Evolutionary conservation across 2,329 filamentous ascomycete species (phyloP).

Genomic region (Colletotrichum agaves): DNA sequence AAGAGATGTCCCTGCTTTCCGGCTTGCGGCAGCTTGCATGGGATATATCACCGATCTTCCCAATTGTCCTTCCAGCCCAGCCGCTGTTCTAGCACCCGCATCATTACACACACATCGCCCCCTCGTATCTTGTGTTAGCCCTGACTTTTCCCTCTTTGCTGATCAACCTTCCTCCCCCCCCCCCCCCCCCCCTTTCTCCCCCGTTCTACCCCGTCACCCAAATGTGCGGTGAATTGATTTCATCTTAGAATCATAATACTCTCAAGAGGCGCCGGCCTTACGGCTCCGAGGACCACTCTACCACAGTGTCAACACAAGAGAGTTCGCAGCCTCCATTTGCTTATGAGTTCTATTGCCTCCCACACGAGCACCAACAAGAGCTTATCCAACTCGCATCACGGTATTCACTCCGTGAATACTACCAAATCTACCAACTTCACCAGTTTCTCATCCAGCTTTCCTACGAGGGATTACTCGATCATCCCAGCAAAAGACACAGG

Average conservation of each 20-base stretch:
- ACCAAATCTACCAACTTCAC: conserved; percentile 42
- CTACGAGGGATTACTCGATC: conserved; percentile 11
- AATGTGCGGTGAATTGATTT: conserved; percentile 55
- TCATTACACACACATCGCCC: conserved; percentile 33
- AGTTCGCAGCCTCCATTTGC: conserved; percentile 40
- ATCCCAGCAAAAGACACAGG: conserved; percentile 48
- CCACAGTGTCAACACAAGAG: conserved; percentile 47
- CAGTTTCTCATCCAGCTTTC: conserved; percentile 38
- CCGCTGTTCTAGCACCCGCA: conserved; percentile 39
- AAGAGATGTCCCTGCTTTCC: conserved; percentile 53
- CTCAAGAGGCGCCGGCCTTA: conserved; percentile 58
- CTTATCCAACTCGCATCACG: conserved; percentile 44
- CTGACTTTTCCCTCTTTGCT: conserved; percentile 38
- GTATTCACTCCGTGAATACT: conserved; percentile 48
- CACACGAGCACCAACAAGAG: conserved; percentile 42
- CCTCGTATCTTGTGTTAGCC: conserved; percentile 42
- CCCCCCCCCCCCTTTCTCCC: conserved; percentile 40
- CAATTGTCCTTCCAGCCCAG: conserved; percentile 40
- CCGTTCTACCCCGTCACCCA: conserved; percentile 41
- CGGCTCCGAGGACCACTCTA: conserved; percentile 50
- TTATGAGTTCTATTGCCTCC: conserved; percentile 40
- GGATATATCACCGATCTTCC: conserved; percentile 54
- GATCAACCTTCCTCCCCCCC: conserved; percentile 32
- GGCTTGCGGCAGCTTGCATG: conserved; percentile 57
- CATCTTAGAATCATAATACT: conserved; percentile 46